These are phyloP conservation scores for Rhizophora apiculata DNA, from an alignment of 345 rosid genomes.

Conservation along the genomic window DNA sequence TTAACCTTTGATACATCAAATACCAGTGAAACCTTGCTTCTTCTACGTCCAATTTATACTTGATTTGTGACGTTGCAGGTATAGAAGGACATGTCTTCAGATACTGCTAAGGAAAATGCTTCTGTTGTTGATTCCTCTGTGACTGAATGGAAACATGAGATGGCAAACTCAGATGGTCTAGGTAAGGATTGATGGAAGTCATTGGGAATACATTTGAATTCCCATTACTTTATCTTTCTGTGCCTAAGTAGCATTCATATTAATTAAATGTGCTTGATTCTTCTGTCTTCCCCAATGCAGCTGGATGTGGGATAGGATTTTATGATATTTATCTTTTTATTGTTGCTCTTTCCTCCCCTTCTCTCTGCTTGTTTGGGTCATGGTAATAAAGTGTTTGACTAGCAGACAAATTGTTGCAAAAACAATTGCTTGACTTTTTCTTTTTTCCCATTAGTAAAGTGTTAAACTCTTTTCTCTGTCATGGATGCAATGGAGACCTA, in stretches of 20 bases:
- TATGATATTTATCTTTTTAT: too few relatives aligned
- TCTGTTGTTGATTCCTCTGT: conserved; percentile 87
- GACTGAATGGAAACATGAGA: conserved; percentile 74
- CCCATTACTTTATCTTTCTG: too few relatives aligned
- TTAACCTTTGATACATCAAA: background rate
- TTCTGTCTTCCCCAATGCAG: too few relatives aligned
- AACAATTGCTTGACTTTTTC: too few relatives aligned
- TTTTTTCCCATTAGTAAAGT: too few relatives aligned
- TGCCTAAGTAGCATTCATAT: too few relatives aligned
- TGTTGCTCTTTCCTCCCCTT: too few relatives aligned
- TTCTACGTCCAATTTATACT: conserved; percentile 3
- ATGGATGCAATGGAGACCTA: background rate
- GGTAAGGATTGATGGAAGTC: conserved; percentile 37
- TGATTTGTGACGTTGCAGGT: conserved; percentile 21
- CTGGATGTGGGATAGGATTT: too few relatives aligned
- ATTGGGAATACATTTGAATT: background rate
- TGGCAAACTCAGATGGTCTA: conserved; percentile 64
- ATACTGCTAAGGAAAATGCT: conserved; percentile 76
- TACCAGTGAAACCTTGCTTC: background rate
- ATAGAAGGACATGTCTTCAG: conserved; percentile 67
- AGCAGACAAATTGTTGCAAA: too few relatives aligned
- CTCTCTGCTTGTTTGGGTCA: too few relatives aligned
- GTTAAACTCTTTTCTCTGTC: background rate
- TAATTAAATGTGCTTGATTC: too few relatives aligned
- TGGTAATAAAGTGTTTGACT: too few relatives aligned